Percentiles rank a stretch among this genome's conserved stretches.
Conservation (phyloP, 2,329 filamentous ascomycete species). For the Arthrobotrys entomopaga region DNA sequence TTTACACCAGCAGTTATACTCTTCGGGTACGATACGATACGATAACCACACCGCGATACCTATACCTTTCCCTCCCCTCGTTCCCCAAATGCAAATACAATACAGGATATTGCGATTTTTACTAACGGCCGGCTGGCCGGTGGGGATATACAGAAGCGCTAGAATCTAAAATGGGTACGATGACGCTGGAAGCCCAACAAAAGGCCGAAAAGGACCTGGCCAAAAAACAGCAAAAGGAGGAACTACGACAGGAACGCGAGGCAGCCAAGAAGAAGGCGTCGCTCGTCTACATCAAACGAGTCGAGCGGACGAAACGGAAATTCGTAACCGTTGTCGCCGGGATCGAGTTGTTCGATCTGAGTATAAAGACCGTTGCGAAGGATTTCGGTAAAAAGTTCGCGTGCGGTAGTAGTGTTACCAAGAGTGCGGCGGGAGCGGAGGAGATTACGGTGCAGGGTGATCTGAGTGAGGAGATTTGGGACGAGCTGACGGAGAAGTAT, state of each 20-base stretch:
- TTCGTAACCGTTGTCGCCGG: constrained; percentile 93
- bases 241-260: constrained; percentile 91
- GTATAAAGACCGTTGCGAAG: constrained; percentile 95
- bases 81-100: no score
- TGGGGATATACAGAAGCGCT: constrained; percentile 72
- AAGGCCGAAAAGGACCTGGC: constrained; percentile 82
- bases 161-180: constrained; percentile 81
- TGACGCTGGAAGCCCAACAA: constrained; percentile 72
- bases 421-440: constrained; percentile 79
- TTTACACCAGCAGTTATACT: constrained; percentile 84
- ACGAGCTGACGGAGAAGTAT: constrained; percentile 89
- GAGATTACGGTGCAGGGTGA: constrained; percentile 99
- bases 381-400: constrained; percentile 99
- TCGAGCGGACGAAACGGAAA: constrained; percentile 98
- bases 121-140: background rate
- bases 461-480: constrained; percentile 91
- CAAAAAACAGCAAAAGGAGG: constrained; percentile 96
- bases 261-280: constrained; percentile 83
- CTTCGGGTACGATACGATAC: constrained; percentile 71
- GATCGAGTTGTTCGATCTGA: constrained; percentile 87
- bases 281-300: constrained; percentile 90
- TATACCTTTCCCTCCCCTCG: no score
- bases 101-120: no score
- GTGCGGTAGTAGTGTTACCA: constrained; percentile 90
- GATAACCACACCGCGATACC: no score